Conservation (phyloP, 495 filamentous ascomycete species). For the Bacidia rubella region DNA sequence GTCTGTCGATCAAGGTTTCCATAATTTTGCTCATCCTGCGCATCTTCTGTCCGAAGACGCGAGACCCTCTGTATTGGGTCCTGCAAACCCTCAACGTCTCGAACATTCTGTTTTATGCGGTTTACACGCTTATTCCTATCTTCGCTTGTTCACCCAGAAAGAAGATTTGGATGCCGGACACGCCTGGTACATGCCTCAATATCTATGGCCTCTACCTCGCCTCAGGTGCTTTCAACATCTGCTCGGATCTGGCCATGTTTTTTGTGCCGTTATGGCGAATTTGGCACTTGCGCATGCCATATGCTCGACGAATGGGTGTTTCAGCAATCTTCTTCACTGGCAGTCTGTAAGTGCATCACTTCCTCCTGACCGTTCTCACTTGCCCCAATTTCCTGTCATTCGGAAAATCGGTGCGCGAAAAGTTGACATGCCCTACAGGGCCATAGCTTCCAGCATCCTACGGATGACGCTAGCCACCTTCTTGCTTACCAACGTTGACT, state of each 20-base stretch:
- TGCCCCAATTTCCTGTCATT: not conserved
- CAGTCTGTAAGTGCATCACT: conserved; percentile 4
- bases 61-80: conserved; percentile 12
- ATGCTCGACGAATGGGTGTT: conserved; percentile 2
- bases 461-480: conserved; percentile 2
- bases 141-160: conserved; percentile 12
- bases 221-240: conserved; percentile 7
- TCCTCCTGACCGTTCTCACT: not conserved
- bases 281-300: conserved; percentile 13
- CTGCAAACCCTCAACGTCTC: conserved; percentile 11
- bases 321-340: conserved; percentile 4
- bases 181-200: conserved; percentile 1
- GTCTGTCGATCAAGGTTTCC: conserved; percentile 10
- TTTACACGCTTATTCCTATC: conserved; percentile 14
- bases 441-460: conserved; percentile 10
- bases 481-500: not conserved
- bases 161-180: conserved; percentile 3
- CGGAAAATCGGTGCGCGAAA: too few relatives aligned
- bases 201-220: not conserved
- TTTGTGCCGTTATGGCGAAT: conserved; percentile 11
- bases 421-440: too few relatives aligned
- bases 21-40: conserved; percentile 15
- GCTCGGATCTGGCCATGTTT: conserved; percentile 12
- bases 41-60: conserved; percentile 13
- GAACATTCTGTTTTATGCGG: conserved; percentile 10